Base-by-base conservation (phyloP, 148 eudicot genomes). In the Fagopyrum homotropicum region DNA sequence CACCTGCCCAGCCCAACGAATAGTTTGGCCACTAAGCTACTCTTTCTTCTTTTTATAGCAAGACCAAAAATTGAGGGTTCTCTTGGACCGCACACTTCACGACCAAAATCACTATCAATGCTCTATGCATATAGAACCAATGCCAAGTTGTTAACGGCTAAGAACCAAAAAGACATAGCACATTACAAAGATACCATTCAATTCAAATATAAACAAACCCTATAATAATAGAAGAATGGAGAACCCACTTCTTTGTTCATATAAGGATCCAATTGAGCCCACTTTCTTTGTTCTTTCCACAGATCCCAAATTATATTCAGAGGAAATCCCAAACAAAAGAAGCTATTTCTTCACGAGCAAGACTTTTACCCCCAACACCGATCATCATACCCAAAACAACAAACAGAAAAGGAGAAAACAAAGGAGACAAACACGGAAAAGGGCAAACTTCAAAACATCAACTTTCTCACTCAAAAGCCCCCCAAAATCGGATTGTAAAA, bases 221-320 rank as follows among this genome's bases (percentile, higher is more conserved):
- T 40, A 66, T 66, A 66, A 49, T 49, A 48, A 64, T 64, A 45
- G 47, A 66, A 66, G 19, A 35, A 66, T 66, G 71, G 71, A 66
- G 46, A 66, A 43, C 71, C 69, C 71, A 66, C 71, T 66, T 66
- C 71, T 66, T 66, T 66, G 30, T 66, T 40, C 71, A 66, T 15
- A 66, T 15, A 17, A 66, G 47, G 71, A 43, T 45, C 71, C 71
- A 66, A 66, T 43, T 66, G 70, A 64, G 71, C 71, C 71, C 71
- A 35, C 40, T 35, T 35, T 35, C 40, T 35, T 66, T 66, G 45
- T 17, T 15, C 46, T n/a, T 15, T 5, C 71, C 71, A 40, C 47
- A 66, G 4, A 66, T 35, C 71, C 47, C 71, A 66, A 5, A 9
- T 63, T 63, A 63, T 30, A 63, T 63, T 30, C 69, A 30, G 69